Evolutionary conservation across 2,329 filamentous ascomycete species (phyloP).

Genomic region (Calonectria henricotiae): DNA sequence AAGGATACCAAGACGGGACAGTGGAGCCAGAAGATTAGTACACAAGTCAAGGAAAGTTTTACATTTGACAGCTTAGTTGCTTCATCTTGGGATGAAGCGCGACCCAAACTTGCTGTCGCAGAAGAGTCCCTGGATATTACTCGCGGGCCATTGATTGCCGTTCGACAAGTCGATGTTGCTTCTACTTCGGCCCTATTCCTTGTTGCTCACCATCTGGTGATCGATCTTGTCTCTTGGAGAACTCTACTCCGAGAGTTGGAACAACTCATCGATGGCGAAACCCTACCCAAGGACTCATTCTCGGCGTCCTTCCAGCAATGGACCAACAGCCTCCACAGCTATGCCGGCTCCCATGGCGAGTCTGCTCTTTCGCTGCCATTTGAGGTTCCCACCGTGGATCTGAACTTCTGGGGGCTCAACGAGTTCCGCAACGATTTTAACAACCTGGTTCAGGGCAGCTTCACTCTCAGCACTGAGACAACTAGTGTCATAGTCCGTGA

Average conservation of each 20-base stretch:
- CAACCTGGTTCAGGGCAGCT: constrained; percentile 8
- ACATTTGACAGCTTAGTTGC: constrained; percentile 29
- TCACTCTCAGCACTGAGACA: constrained; percentile 5
- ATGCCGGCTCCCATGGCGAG: constrained; percentile 31
- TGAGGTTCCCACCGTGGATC: constrained; percentile 1
- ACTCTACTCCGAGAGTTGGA: constrained; percentile 58
- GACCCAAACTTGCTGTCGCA: constrained; percentile 21
- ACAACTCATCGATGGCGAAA: constrained; percentile 37
- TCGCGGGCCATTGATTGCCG: constrained; percentile 35
- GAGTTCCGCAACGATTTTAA: constrained; percentile 19
- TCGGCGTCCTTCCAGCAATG: constrained; percentile 45
- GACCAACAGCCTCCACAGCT: constrained; percentile 56
- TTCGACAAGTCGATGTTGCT: constrained; percentile 35
- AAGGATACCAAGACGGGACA: neutral
- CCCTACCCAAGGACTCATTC: constrained; percentile 1
- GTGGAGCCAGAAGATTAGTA: constrained; percentile 42
- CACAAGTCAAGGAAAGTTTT: constrained; percentile 30
- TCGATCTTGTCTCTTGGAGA: constrained; percentile 67
- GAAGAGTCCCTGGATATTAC: constrained; percentile 40
- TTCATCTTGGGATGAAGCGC: neutral
- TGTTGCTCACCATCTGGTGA: constrained; percentile 58
- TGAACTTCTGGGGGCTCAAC: neutral
- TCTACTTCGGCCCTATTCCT: constrained; percentile 54
- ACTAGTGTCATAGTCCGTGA: neutral
- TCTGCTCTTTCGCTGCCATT: neutral